Evolutionary conservation across 352 stramenopile species (phyloP).

Genomic region (Pythium brassicae): DNA sequence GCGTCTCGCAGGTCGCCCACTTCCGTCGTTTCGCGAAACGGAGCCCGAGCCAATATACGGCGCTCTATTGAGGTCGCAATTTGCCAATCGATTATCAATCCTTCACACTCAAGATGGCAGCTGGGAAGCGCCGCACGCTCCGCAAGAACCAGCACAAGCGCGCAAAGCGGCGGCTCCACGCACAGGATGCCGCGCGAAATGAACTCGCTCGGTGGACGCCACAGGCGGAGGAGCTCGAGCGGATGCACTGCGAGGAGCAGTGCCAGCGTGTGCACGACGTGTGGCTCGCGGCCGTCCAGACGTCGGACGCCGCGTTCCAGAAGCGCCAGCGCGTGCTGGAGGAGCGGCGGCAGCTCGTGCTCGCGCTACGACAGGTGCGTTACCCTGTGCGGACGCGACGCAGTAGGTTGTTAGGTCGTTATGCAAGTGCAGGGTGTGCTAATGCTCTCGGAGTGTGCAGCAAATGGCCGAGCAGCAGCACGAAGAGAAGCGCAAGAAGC

Average conservation of each 20-base stretch:
- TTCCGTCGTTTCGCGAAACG: too few species aligned
- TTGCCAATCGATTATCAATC: too few species aligned
- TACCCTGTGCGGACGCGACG: not conserved
- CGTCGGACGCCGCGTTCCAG: slow-evolving; percentile 32
- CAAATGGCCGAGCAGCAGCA: slow-evolving; percentile 21
- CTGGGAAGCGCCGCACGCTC: slow-evolving; percentile 37
- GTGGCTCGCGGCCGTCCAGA: slow-evolving; percentile 42
- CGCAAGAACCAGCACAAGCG: slow-evolving; percentile 83
- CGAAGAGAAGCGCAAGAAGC: slow-evolving; percentile 9
- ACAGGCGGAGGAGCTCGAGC: slow-evolving; percentile 41
- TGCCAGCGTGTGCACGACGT: slow-evolving; percentile 47
- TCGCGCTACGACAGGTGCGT: slow-evolving; percentile 42
- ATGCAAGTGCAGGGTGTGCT: not conserved
- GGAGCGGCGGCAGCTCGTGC: slow-evolving; percentile 48
- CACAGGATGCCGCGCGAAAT: slow-evolving; percentile 10
- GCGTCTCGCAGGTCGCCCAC: too few species aligned
- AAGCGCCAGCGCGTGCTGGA: slow-evolving; percentile 39
- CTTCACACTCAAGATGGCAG: not conserved
- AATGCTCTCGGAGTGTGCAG: slow-evolving; percentile 11
- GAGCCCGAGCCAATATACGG: too few species aligned
- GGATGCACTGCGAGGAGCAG: slow-evolving; percentile 53
- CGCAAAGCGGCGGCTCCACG: slow-evolving; percentile 35
- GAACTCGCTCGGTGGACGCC: slow-evolving; percentile 35
- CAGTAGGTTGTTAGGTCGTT: not conserved
- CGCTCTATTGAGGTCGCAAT: too few species aligned